Percentiles rank a stretch among this genome's conserved stretches.
These are phyloP conservation scores for Fusarium clavum DNA, from an alignment of 2,329 filamentous ascomycete species.

Conservation along the genomic window DNA sequence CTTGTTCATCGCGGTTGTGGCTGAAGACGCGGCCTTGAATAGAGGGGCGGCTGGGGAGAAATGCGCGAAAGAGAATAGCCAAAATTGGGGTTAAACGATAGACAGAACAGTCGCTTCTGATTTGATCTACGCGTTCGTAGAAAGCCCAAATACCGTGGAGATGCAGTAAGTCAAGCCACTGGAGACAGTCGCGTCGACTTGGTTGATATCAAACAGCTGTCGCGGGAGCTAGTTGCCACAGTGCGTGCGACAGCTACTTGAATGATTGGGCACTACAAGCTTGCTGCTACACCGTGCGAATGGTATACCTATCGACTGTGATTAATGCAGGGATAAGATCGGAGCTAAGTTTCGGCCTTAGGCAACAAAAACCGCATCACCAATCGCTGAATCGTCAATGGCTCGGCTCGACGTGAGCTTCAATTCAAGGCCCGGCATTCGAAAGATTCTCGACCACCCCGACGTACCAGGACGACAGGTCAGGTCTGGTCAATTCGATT, in stretches of 20 bases:
- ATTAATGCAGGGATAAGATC: constrained; percentile 34
- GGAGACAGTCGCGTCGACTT: constrained; percentile 43
- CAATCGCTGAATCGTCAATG: constrained; percentile 48
- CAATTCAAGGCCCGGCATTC: constrained; percentile 44
- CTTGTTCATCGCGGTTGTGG: constrained; percentile 41
- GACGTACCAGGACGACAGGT: constrained; percentile 35
- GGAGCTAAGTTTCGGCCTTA: constrained; percentile 36
- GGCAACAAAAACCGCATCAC: constrained; percentile 42
- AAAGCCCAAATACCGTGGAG: constrained; percentile 8
- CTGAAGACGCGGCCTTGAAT: constrained; percentile 40
- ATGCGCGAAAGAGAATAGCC: constrained; percentile 3
- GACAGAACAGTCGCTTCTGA: not conserved
- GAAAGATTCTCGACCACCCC: constrained; percentile 33
- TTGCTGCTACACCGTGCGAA: constrained; percentile 18
- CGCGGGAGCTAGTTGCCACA: constrained; percentile 46
- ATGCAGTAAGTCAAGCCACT: constrained; percentile 27
- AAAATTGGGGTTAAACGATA: not conserved
- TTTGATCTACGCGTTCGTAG: constrained; percentile 25
- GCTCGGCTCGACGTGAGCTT: constrained; percentile 45
- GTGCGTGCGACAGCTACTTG: constrained; percentile 43
- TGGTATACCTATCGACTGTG: constrained; percentile 5
- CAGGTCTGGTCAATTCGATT: constrained; percentile 44
- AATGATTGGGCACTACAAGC: not conserved
- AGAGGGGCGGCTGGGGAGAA: constrained; percentile 14
- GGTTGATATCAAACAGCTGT: constrained; percentile 40